Percentiles rank a stretch among this genome's conserved stretches.
phyloP scores from a whole-genome alignment of 2,329 filamentous ascomycete genomes.

The Colletotrichum paranaense region DNA sequence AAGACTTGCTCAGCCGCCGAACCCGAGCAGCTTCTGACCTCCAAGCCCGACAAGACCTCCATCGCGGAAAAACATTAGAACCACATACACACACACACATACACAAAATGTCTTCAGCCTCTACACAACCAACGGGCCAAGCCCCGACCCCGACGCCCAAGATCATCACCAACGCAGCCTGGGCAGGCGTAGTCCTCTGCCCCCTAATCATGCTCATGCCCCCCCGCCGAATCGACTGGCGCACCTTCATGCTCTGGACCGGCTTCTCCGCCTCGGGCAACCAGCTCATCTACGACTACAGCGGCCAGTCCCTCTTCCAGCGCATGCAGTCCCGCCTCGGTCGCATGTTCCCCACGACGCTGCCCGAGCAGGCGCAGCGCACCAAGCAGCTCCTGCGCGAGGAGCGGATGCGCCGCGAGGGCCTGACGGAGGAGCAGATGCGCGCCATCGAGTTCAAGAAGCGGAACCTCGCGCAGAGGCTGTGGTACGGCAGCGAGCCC shows the following conservation, averaged over 20 bases:
- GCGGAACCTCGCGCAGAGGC: conserved; percentile 52
- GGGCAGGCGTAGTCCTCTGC: conserved; percentile 59
- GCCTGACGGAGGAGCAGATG: conserved; percentile 38
- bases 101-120: conserved; percentile 18
- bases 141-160: conserved; percentile 41
- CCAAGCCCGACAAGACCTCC: background rate
- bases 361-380: conserved; percentile 66
- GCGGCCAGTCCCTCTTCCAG: conserved; percentile 61
- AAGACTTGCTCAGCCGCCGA: background rate
- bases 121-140: conserved; percentile 13
- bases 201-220: conserved; percentile 62
- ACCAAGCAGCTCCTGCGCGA: conserved; percentile 56
- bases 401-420: conserved; percentile 44
- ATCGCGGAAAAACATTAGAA: background rate
- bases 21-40: background rate
- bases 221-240: conserved; percentile 62
- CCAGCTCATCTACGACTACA: conserved; percentile 68
- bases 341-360: conserved; percentile 61
- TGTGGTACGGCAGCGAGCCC: conserved; percentile 71
- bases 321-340: conserved; percentile 57
- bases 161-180: conserved; percentile 58
- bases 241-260: conserved; percentile 60
- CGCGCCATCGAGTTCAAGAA: conserved; percentile 40
- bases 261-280: conserved; percentile 65
- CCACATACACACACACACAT: background rate